Base-by-base conservation (phyloP, 1,139 yeast genomes). In the Scheffersomyces quercinus region DNA sequence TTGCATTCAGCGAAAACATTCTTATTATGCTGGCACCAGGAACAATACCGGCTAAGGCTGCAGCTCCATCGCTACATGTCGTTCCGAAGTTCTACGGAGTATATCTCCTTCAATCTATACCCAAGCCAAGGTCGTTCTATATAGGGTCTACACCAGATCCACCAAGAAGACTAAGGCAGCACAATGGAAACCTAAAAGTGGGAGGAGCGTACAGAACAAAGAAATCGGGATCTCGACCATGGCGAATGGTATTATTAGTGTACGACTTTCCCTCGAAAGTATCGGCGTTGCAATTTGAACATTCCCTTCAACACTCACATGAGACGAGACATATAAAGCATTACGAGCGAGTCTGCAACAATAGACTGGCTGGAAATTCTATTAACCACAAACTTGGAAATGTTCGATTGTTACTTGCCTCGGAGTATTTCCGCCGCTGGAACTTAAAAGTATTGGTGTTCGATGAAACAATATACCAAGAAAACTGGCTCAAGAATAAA, bases 91-190 rank as follows among this genome's bases (percentile, higher is more conserved):
- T 84, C 49, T 86, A 86, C 59, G 81, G 87, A 38, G 88, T 87
- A 37, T 86, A 86, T 55, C 63, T 87, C 5, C 65, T 87, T 12
- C 81, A 81, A 50, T 84, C 90, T 0, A 56, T 72, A 5, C 73
- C 78, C 2, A 78, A 77, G 51, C 78, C 79, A 10, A 67, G 69
- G 35, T 76, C 85, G 5, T 81, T 81, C 52, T 87, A 87, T 54
- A 75, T 87, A 4, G 95, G 95, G 1, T 85, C 93, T 1, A 85
- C 93, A 0, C 91, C 93, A 0, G 77, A 85, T 55, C 93, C 95
- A 0, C 57, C 67, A 1, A 55, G 91, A 45, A 59, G 96, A 38
- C 65, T 88, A 5, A 63, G 88, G 33, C 96, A 88, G 52, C 96
- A 88, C 58, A 88, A 88, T 65, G 95, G 96, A 2, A 79, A 75